Evolutionary conservation across 1,284 basidiomycete genomes (phyloP).

Genomic region (Moesziomyces sp.): DNA sequence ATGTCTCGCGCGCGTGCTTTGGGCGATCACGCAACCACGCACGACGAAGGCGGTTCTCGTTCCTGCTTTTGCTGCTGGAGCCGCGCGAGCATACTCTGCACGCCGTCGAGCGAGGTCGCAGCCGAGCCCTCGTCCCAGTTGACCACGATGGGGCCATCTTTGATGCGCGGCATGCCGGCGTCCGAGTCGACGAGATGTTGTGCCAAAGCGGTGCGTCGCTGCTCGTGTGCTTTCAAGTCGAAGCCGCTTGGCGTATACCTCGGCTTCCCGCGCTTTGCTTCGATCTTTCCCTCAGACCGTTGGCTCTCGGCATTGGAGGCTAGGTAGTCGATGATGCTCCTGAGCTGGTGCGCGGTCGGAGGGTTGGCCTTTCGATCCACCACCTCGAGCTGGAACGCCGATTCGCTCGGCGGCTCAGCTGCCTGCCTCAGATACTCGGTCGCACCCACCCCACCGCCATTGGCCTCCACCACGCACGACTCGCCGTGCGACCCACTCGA

Average conservation of each 20-base stretch:
- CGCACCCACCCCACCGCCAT: constrained; percentile 21
- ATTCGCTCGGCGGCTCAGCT: constrained; percentile 9
- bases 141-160: constrained; percentile 42
- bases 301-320: not conserved
- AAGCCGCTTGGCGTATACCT: constrained; percentile 7
- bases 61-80: constrained; percentile 1
- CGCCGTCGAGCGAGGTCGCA: constrained; percentile 28
- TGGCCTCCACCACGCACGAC: constrained; percentile 22
- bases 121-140: constrained; percentile 45
- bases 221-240: constrained; percentile 22
- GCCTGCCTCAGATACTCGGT: constrained; percentile 24
- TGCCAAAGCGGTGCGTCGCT: constrained; percentile 3
- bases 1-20: no score
- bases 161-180: constrained; percentile 30
- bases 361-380: constrained; percentile 31
- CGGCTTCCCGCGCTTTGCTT: not conserved
- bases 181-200: constrained; percentile 8
- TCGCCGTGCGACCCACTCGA: constrained; percentile 19
- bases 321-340: constrained; percentile 43
- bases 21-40: not conserved
- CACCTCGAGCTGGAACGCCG: constrained; percentile 32
- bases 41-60: not conserved
- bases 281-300: not conserved
- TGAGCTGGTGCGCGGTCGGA: constrained; percentile 35
- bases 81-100: constrained; percentile 23